phyloP scores from a whole-genome alignment of 2,329 filamentous ascomycete species.

The Conoideocrella luteorostrata region DNA sequence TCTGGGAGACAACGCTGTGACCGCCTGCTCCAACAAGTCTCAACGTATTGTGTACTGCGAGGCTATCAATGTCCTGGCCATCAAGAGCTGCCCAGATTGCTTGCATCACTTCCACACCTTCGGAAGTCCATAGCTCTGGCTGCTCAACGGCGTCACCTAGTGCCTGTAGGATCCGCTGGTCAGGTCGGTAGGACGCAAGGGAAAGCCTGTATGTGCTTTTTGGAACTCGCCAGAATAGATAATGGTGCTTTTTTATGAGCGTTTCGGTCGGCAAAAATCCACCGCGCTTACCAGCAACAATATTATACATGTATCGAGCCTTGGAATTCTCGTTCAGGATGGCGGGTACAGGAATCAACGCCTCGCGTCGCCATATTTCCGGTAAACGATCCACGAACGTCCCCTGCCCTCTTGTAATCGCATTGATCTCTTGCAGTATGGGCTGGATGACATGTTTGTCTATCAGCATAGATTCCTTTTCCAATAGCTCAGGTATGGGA shows the following conservation, averaged over 20 bases:
- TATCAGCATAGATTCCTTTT: constrained; percentile 18
- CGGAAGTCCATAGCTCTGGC: constrained; percentile 9
- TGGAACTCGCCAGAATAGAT: constrained; percentile 33
- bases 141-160: constrained; percentile 19
- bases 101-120: constrained; percentile 14
- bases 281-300: constrained; percentile 16
- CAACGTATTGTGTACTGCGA: constrained; percentile 21
- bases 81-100: constrained; percentile 12
- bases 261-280: constrained; percentile 16
- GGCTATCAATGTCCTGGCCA: constrained; percentile 11
- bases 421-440: constrained; percentile 16
- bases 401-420: constrained; percentile 14
- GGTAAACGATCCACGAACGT: constrained; percentile 3
- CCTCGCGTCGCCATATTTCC: constrained; percentile 16
- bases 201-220: constrained; percentile 20
- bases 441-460: constrained; percentile 16
- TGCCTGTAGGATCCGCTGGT: constrained; percentile 16
- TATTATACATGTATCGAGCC: constrained; percentile 16
- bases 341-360: constrained; percentile 21
- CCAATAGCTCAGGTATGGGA: constrained; percentile 16
- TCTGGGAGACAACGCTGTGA: constrained; percentile 21
- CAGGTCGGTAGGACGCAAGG: constrained; percentile 14
- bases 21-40: constrained; percentile 26
- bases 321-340: constrained; percentile 11
- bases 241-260: constrained; percentile 25